Evolutionary conservation across 192 early-diverging fungal species (phyloP), one percentile per base, ranked within the genome.

Genomic region (Rhizophagus clarus): DNA sequence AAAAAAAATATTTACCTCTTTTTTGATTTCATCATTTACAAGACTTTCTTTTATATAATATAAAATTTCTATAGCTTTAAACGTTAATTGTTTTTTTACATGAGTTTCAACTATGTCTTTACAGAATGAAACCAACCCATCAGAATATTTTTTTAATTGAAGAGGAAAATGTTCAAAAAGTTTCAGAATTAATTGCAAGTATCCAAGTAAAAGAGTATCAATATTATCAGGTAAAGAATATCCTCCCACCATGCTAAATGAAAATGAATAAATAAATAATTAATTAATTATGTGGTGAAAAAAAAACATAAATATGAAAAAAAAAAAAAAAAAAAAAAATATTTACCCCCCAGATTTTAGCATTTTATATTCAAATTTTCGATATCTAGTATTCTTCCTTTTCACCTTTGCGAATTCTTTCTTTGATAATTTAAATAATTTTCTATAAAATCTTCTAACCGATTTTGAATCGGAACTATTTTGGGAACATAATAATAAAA

Each of bases 151-250:
- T 10, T 22, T 10, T 22, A n/a, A 40, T n/a, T 42, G 29, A 22
- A n/a, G 37, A 42, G 40, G 40, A 6, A 56, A 56, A 24, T 70
- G 14, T 40, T 9, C 31, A 0, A 70, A 1, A 9, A 70, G 8
- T 1, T 2, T 4, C 42, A n/a, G 22, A 17, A 70, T 70, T n/a
- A 70, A 70, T 11, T 34, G 12, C 10, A 70, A 34, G 40, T 70
- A 70, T 8, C 68, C 68, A 1, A 70, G 24, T 24, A 70, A 70
- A 8, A 70, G n/a, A 1, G 68, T 70, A 42, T 70, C 68, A 20
- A 70, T 10, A 70, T 70, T 37, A n/a, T 70, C 68, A 3, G 68
- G 68, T 70, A 70, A 70, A 37, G 22, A 70, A 37, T 12, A 45
- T 45, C 42, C 20, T 10, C 22, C 42, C 2, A 45, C 2, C 12